Evolutionary conservation across 306 rosid species (phyloP), one percentile per base, ranked within the genome.

Genomic region (Cotoneaster glaucophyllus): DNA sequence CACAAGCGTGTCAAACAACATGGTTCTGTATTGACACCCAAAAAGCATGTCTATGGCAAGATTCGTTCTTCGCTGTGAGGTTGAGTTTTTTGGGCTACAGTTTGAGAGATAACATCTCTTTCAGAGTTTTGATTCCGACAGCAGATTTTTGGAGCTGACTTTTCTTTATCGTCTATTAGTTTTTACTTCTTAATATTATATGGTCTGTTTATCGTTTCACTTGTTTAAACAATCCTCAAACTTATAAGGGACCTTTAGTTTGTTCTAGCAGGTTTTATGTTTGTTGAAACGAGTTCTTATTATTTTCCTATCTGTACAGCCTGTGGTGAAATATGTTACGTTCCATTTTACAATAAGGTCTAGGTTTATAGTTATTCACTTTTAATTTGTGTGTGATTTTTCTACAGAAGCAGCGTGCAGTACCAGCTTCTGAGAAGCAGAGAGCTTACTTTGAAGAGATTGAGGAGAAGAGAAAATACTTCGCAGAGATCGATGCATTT

Each of bases 401-500:
- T 82, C 77, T 80, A 44, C 91, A 85, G 93, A 93, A 81, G 82
- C 89, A 56, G 80, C 74, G 70, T 61, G 70, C 22, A 4, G 11
- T n/a, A 78, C 37, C 82, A 13, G 21, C 67, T 61, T 64, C 73
- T 58, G 58, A 85, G 71, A 76, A 88, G 77, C 93, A 93, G 84
- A 85, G 67, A 52, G 91, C 97, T 0, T 91, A 91, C 78, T 89
- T 80, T 76, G 44, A 8, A 41, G 44, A 41, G 44, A 41, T 41
- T 41, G 44, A 41, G 44, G 44, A 41, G 44, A 41, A 41, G 44
- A 41, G 44, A 41, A 41, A 41, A 41, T 41, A 41, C 44, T 41
- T 8, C 3, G 87, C 84, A 59, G 97, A 91, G 85, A 75, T 93
- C 12, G 94, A 93, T 82, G 87, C 88, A 78, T 91, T 84, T 73